Evolutionary conservation across 1,139 yeast species (phyloP).

Genomic region (Geotrichum klebahnii): DNA sequence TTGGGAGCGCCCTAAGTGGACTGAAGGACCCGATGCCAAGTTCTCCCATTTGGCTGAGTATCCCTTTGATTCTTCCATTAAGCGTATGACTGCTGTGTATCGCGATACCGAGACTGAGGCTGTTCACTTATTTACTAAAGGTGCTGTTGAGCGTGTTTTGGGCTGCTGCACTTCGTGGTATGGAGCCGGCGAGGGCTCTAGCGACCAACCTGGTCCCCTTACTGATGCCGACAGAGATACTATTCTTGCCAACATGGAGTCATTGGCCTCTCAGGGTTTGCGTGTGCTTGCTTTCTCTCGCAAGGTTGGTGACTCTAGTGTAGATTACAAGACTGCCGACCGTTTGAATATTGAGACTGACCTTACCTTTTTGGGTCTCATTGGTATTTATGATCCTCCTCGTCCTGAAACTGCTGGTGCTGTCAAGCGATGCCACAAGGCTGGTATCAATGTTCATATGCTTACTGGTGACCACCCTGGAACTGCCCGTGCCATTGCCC

Average conservation of each 20-base stretch:
- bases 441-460: conserved; percentile 82
- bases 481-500: conserved; percentile 78
- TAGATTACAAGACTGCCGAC: conserved; percentile 35
- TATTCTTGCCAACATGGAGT: conserved; percentile 58
- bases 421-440: conserved; percentile 64
- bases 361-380: conserved; percentile 61
- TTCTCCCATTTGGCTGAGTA: conserved; percentile 56
- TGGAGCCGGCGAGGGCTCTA: conserved; percentile 21
- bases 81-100: conserved; percentile 68
- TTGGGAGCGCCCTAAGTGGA: conserved; percentile 45
- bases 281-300: conserved; percentile 69
- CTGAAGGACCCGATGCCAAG: conserved; percentile 35
- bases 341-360: conserved; percentile 55
- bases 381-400: conserved; percentile 83
- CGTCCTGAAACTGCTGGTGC: conserved; percentile 66
- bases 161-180: conserved; percentile 56
- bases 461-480: conserved; percentile 83
- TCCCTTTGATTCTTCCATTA: conserved; percentile 75
- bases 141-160: conserved; percentile 73
- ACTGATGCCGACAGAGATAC: conserved; percentile 43
- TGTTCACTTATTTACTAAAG: conserved; percentile 56
- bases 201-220: conserved; percentile 33
- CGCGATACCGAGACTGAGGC: conserved; percentile 37
- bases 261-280: conserved; percentile 63
- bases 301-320: conserved; percentile 20